A percentile compares a stretch with the other conserved stretches of the same genome.
Evolutionary conservation across 768 basidiomycete species (phyloP).

Genomic region (Leccinum uliginosum): DNA sequence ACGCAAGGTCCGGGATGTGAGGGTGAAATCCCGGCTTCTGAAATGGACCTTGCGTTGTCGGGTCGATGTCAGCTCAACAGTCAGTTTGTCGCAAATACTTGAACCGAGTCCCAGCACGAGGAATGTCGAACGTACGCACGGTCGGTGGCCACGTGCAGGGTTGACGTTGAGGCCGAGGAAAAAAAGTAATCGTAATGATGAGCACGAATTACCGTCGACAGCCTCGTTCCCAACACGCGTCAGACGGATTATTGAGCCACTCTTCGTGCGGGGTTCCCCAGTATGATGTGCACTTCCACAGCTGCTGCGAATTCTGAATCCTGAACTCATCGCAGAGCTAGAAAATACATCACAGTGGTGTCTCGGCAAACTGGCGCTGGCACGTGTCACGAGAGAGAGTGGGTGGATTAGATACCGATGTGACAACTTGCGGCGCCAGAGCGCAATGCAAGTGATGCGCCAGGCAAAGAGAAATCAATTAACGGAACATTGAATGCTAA

Average conservation of each 20-base stretch:
- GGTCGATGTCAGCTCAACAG: slow-evolving; percentile 1
- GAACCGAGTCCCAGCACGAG: slow-evolving; percentile 4
- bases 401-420: slow-evolving; percentile 30
- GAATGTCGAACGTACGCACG: slow-evolving; percentile 9
- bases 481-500: slow-evolving; percentile 16
- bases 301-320: neutral
- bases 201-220: slow-evolving; percentile 22
- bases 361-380: neutral
- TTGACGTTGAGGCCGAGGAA: slow-evolving; percentile 19
- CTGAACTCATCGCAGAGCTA: slow-evolving; percentile 1
- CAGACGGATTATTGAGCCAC: slow-evolving; percentile 17
- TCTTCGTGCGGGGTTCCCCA: slow-evolving; percentile 3
- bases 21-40: slow-evolving; percentile 12
- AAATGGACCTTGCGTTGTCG: slow-evolving; percentile 8
- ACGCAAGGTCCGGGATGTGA: slow-evolving; percentile 16
- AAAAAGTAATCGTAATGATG: slow-evolving; percentile 18
- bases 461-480: slow-evolving; percentile 20
- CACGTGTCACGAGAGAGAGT: neutral
- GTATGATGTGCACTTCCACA: neutral
- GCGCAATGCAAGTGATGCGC: slow-evolving; percentile 15
- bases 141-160: slow-evolving; percentile 18
- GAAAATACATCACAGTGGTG: neutral
- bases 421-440: slow-evolving; percentile 15
- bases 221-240: slow-evolving; percentile 30
- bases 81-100: slow-evolving; percentile 7